Conservation (phyloP, 2,329 filamentous ascomycete species). For the Colletotrichum musae region DNA sequence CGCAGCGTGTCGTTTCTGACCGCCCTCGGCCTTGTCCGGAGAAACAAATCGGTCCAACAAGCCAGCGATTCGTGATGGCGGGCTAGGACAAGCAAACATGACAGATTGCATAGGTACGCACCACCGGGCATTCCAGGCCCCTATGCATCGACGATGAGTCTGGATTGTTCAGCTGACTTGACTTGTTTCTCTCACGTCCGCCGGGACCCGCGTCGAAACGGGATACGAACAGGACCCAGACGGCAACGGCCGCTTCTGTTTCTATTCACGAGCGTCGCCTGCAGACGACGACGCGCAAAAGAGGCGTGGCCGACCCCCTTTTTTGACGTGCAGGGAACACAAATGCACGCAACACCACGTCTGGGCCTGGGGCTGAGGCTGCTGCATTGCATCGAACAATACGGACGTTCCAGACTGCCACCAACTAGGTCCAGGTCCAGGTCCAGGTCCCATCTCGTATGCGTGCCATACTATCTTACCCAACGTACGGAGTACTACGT, state of each 20-base stretch:
- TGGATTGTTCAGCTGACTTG: slow-evolving; percentile 15
- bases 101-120: slow-evolving; percentile 1
- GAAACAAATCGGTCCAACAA: not conserved
- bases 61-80: not conserved
- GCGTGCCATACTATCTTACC: not conserved
- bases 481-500: not conserved
- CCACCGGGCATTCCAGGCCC: slow-evolving; percentile 9
- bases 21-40: not conserved
- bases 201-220: not conserved
- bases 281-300: not conserved
- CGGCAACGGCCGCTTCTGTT: slow-evolving; percentile 3
- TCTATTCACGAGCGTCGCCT: slow-evolving; percentile 1
- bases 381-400: not conserved
- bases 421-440: slow-evolving; percentile 1
- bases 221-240: slow-evolving; percentile 16
- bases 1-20: not conserved
- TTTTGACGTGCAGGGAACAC: slow-evolving; percentile 25
- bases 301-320: not conserved
- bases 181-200: not conserved
- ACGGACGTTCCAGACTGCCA: slow-evolving; percentile 13
- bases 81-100: not conserved
- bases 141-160: slow-evolving; percentile 7
- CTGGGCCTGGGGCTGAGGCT: not conserved
- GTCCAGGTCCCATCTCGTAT: slow-evolving; percentile 21
- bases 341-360: not conserved